These are phyloP conservation scores for Trametes sanguinea DNA, from an alignment of 768 basidiomycete genomes.

Conservation along the genomic window DNA sequence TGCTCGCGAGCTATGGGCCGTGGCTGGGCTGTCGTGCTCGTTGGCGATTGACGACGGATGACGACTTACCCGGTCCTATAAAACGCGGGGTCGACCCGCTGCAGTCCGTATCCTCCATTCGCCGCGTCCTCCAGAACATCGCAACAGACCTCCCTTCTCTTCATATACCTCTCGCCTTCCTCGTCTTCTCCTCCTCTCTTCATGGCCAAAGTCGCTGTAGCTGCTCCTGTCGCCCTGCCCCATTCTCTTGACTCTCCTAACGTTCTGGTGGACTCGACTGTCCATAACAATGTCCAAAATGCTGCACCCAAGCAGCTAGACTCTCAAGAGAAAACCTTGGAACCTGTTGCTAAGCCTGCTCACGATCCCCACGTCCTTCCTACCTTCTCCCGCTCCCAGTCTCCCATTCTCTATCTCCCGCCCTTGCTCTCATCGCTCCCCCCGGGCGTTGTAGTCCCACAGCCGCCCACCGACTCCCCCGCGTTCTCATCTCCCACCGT, in stretches of 20 bases:
- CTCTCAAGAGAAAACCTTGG: slow-evolving; percentile 5
- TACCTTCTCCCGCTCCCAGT: slow-evolving; percentile 45
- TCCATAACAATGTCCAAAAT: neutral
- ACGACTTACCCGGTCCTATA: slow-evolving; percentile 2
- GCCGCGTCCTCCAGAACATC: neutral
- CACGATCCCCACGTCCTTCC: slow-evolving; percentile 61
- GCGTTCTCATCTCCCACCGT: slow-evolving; percentile 25
- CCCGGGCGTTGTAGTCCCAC: slow-evolving; percentile 35
- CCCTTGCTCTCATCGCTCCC: slow-evolving; percentile 82
- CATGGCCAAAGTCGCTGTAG: slow-evolving; percentile 20
- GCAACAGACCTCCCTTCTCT: neutral
- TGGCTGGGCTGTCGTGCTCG: slow-evolving; percentile 7
- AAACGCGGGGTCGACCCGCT: neutral
- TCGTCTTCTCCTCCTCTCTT: neutral
- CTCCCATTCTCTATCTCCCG: slow-evolving; percentile 76
- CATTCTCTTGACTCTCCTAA: neutral
- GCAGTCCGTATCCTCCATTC: neutral
- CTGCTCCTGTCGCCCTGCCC: slow-evolving; percentile 3
- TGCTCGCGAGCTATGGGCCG: neutral
- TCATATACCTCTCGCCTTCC: neutral
- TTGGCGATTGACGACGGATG: slow-evolving; percentile 10
- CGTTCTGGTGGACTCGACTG: neutral
- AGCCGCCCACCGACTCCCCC: slow-evolving; percentile 12
- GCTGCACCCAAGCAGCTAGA: neutral
- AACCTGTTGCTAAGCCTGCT: slow-evolving; percentile 7